Evolutionary conservation across 371 early-diverging fungal genomes (phyloP).

Genomic region (Lichtheimia hyalospora): DNA sequence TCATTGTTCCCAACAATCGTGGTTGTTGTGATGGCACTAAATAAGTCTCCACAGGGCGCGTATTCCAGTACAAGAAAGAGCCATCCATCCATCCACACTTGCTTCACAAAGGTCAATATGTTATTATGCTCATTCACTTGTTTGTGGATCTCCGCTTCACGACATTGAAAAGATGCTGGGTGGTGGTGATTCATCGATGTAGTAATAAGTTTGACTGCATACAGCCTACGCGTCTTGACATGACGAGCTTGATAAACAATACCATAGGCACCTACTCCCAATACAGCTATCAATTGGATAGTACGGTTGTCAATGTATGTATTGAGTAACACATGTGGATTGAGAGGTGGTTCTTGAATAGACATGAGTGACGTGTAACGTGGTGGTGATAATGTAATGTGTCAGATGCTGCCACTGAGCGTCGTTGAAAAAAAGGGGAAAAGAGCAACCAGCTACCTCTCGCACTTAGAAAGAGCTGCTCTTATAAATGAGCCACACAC

Average conservation of each 20-base stretch:
- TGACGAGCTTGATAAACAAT: slow-evolving; percentile 62
- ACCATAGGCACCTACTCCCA: slow-evolving; percentile 74
- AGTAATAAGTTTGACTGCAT: slow-evolving; percentile 61
- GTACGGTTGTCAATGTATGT: slow-evolving; percentile 33
- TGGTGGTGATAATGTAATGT: too few relatives aligned
- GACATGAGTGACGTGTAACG: too few relatives aligned
- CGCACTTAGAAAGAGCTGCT: too few relatives aligned
- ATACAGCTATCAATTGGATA: slow-evolving; percentile 44
- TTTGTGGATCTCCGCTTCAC: background rate
- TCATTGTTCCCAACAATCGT: slow-evolving; percentile 56
- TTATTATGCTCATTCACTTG: slow-evolving; percentile 63
- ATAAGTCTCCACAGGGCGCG: slow-evolving; percentile 76
- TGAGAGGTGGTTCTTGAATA: background rate
- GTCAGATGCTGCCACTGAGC: too few relatives aligned
- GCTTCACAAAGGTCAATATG: slow-evolving; percentile 68
- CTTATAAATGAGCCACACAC: too few relatives aligned
- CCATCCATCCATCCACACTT: slow-evolving; percentile 67
- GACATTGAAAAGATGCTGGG: too few relatives aligned
- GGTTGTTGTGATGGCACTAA: slow-evolving; percentile 57
- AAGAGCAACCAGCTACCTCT: too few relatives aligned
- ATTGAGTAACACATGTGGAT: slow-evolving; percentile 25
- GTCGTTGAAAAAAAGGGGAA: too few relatives aligned
- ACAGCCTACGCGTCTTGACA: slow-evolving; percentile 30
- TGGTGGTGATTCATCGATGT: background rate
- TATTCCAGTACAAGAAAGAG: slow-evolving; percentile 82